Conservation (phyloP, 768 basidiomycete genomes). For the Tulasnella sp. region DNA sequence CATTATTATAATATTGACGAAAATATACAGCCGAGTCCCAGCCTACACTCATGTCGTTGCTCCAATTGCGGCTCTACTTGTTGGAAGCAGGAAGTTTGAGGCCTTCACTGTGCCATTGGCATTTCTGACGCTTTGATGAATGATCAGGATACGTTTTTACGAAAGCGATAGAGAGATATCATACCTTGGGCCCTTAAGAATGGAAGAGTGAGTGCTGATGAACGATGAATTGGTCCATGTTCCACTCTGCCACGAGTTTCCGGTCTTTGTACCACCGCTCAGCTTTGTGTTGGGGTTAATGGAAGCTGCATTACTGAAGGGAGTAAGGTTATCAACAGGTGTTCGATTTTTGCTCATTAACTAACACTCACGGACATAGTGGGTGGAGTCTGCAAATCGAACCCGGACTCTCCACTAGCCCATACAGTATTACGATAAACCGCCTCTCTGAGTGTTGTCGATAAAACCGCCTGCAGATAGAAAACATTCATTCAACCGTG, state of each 20-base stretch:
- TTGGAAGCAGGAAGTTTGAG: slow-evolving; percentile 1
- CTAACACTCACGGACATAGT: background rate
- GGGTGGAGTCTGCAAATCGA: slow-evolving; percentile 3
- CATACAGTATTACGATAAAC: slow-evolving; percentile 11
- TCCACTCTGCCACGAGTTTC: slow-evolving; percentile 14
- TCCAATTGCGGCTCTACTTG: background rate
- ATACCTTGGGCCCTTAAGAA: background rate
- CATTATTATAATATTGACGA: too few relatives aligned
- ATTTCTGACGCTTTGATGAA: too few relatives aligned
- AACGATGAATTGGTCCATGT: background rate
- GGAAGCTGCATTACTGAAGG: slow-evolving; percentile 2
- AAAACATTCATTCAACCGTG: too few relatives aligned
- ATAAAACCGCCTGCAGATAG: slow-evolving; percentile 2
- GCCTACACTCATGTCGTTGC: too few relatives aligned
- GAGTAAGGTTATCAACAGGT: background rate
- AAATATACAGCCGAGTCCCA: too few relatives aligned
- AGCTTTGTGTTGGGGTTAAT: slow-evolving; percentile 12
- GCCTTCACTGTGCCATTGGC: background rate
- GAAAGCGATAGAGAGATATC: too few relatives aligned
- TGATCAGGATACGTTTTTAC: too few relatives aligned
- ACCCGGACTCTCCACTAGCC: slow-evolving; percentile 5
- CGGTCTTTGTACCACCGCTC: slow-evolving; percentile 10
- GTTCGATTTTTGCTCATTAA: background rate
- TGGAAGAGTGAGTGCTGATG: background rate
- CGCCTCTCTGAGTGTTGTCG: slow-evolving; percentile 4